Percentiles rank a stretch among this genome's conserved stretches.
phyloP scores from a whole-genome alignment of 352 stramenopile species.

The Pythium guiyangense region DNA sequence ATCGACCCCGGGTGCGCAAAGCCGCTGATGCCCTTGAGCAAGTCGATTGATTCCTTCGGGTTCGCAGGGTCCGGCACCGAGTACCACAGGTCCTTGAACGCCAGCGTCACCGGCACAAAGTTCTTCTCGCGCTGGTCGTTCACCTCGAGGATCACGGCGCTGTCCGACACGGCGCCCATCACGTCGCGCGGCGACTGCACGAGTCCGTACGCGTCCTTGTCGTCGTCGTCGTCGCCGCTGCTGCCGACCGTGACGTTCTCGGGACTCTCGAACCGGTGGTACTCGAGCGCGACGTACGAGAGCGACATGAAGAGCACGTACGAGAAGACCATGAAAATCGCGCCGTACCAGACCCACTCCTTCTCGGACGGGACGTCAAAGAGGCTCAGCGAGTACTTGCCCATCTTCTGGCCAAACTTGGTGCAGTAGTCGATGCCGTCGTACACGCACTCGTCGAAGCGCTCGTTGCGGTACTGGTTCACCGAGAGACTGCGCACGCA shows the following conservation, averaged over 20 bases:
- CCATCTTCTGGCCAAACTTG: constrained; percentile 20
- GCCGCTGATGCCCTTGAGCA: constrained; percentile 60
- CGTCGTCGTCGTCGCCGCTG: no score
- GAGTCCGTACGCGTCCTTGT: no score
- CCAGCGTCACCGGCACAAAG: constrained; percentile 33
- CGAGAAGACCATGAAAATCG: no score
- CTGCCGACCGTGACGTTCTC: no score
- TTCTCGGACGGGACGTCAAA: constrained; percentile 26
- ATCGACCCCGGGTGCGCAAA: constrained; percentile 45
- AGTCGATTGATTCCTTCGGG: constrained; percentile 27
- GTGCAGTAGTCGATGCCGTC: constrained; percentile 22
- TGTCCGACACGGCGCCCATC: neutral
- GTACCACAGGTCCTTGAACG: constrained; percentile 48
- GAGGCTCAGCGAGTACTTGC: constrained; percentile 26
- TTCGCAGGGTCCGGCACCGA: constrained; percentile 23
- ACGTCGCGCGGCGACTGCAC: constrained; percentile 4
- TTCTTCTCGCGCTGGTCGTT: constrained; percentile 3
- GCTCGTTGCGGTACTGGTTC: constrained; percentile 21
- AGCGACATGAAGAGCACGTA: no score
- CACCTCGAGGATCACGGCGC: constrained; percentile 1
- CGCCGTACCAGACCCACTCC: no score
- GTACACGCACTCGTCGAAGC: constrained; percentile 24
- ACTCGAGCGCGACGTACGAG: no score
- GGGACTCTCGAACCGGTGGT: no score
- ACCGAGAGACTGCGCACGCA: constrained; percentile 22